Conservation (phyloP, 148 eudicot genomes). For the Silene uniflora region DNA sequence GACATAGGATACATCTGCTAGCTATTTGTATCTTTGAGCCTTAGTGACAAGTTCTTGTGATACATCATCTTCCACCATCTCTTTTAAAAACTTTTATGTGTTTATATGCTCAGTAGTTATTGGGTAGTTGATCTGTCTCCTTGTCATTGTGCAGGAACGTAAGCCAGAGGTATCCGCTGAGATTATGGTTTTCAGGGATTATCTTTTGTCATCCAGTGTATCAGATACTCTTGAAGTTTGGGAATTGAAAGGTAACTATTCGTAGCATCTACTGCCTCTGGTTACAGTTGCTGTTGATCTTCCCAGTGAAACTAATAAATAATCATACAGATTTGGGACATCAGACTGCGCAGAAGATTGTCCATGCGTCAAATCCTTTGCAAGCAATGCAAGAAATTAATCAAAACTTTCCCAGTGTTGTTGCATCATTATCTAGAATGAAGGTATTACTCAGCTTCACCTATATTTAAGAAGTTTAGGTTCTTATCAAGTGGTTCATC, state of each 20-base stretch:
- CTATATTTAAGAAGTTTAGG: conserved; percentile 7
- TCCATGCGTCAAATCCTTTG: conserved; percentile 94
- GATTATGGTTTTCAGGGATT: conserved; percentile 89
- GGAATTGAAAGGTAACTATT: conserved; percentile 84
- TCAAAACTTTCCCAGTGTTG: conserved; percentile 96
- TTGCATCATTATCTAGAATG: conserved; percentile 90
- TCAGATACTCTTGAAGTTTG: conserved; percentile 98
- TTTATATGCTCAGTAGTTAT: conserved; percentile 2
- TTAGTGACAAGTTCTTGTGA: neutral
- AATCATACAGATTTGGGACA: conserved; percentile 78
- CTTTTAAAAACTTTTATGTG: neutral
- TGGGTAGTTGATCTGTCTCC: conserved; percentile 8
- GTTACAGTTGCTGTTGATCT: conserved; percentile 9
- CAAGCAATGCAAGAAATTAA: conserved; percentile 95
- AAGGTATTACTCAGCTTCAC: conserved; percentile 45
- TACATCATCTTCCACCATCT: neutral
- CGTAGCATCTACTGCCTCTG: conserved; percentile 4
- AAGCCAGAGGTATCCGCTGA: conserved; percentile 85
- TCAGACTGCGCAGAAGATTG: conserved; percentile 97
- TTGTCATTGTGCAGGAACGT: conserved; percentile 61
- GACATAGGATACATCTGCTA: neutral
- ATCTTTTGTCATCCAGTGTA: conserved; percentile 76
- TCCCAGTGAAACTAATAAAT: neutral
- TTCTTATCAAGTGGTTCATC: neutral
- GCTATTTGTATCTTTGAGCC: conserved; percentile 1